Evolutionary conservation across 2,329 filamentous ascomycete species (phyloP).

Genomic region (Colletotrichum tropicale): DNA sequence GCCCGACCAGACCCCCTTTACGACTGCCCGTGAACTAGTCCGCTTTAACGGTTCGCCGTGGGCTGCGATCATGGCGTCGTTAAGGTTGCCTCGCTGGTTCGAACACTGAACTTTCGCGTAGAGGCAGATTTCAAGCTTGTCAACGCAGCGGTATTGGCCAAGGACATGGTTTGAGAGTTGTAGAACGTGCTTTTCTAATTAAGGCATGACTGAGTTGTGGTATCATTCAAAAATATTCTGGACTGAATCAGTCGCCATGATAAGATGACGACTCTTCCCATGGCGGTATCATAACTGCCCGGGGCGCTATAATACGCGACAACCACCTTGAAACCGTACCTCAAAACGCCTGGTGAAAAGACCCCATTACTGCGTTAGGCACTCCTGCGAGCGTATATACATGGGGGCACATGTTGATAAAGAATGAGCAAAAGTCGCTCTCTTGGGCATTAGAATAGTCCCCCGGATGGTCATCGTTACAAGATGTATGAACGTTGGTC

Average conservation of each 20-base stretch:
- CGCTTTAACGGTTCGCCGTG: not conserved
- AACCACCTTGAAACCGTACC: not conserved
- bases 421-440: conserved; percentile 1
- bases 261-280: conserved; percentile 10
- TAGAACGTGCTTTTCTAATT: conserved; percentile 1
- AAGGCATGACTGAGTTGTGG: conserved; percentile 7
- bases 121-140: not conserved
- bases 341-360: conserved; percentile 6
- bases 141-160: not conserved
- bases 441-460: conserved; percentile 1
- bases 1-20: conserved; percentile 13
- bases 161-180: not conserved
- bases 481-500: not conserved
- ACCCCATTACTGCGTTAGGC: conserved; percentile 15
- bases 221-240: conserved; percentile 16
- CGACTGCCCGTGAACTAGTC: conserved; percentile 7
- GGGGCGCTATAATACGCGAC: conserved; percentile 9
- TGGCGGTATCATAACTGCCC: not conserved
- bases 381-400: conserved; percentile 11
- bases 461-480: conserved; percentile 11
- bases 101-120: not conserved
- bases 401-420: not conserved
- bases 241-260: conserved; percentile 15
- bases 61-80: conserved; percentile 8
- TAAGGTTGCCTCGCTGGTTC: not conserved